Base-by-base conservation (phyloP, 2,329 filamentous ascomycete species). In the Elsinoe australis region DNA sequence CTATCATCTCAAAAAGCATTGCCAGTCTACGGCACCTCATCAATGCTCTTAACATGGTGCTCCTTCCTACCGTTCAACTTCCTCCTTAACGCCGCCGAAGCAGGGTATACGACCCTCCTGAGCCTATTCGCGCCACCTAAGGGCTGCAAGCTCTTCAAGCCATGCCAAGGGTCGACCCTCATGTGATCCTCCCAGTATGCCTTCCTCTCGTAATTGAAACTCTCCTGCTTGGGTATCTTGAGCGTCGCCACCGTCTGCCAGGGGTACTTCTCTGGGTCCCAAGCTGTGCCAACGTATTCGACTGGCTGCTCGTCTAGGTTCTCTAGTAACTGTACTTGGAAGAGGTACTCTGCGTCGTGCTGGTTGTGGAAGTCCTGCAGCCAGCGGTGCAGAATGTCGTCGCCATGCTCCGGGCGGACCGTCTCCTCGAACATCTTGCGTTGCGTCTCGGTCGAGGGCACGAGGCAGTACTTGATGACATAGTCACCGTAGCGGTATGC, bases 401-500 rank as follows among this genome's bases (percentile, higher is more conserved):
- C 57, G 8, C 57, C 56, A 39, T 64, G 52, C 4, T 65, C 58
- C 2, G 61, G 59, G 29, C 65, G 65, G 28, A 68, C 61, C 0
- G 58, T 64, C 49, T 71, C 62, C 14, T 64, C 61, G 29, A 62
- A 61, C 1, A 68, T 60, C 44, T 66, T 67, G 39, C 61, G 62
- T 54, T 72, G 67, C 1, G 61, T 67, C 3, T 67, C 59, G 2
- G 59, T 59, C 10, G 60, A 64, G 0, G 71, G 71, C 4, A 71
- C 64, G 21, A 74, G 62, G 46, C 64, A 65, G 52, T 71, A 73
- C 52, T 74, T 75, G 44, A 65, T 63, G 2, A 73, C 64, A 50
- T 71, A 71, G 44, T 69, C 62, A 15, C 71, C 71, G 51, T 69
- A 73, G 17, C 68, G 68, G 54, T 71, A 73, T 0, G 71, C 68